phyloP scores from a whole-genome alignment of 1,139 yeast genomes.

The Candida sojae region DNA sequence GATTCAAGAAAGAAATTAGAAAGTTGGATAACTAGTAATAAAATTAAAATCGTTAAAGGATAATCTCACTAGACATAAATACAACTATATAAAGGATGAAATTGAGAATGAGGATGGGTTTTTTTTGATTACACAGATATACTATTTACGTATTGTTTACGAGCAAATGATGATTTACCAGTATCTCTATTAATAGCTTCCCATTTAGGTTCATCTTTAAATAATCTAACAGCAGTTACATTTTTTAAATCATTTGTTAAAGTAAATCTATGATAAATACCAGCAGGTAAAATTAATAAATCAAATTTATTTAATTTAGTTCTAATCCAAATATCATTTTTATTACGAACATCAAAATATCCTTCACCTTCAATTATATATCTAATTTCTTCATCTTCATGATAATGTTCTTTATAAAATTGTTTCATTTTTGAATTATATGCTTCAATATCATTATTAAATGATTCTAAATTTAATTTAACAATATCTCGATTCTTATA shows the following conservation, averaged over 20 bases:
- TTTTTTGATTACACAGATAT: slow-evolving; percentile 24
- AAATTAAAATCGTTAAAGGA: slow-evolving; percentile 60
- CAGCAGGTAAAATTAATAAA: slow-evolving; percentile 79
- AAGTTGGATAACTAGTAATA: slow-evolving; percentile 65
- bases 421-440: slow-evolving; percentile 64
- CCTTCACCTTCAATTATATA: slow-evolving; percentile 90
- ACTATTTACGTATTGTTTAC: slow-evolving; percentile 29
- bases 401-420: slow-evolving; percentile 87
- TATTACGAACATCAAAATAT: slow-evolving; percentile 81
- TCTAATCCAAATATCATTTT: slow-evolving; percentile 77
- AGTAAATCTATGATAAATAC: slow-evolving; percentile 91
- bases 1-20: slow-evolving; percentile 58
- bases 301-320: slow-evolving; percentile 66
- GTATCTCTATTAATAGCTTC: slow-evolving; percentile 71
- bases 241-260: slow-evolving; percentile 57
- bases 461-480: slow-evolving; percentile 57
- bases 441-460: slow-evolving; percentile 62
- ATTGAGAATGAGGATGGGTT: not conserved
- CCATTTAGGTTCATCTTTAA: slow-evolving; percentile 97
- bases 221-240: slow-evolving; percentile 78
- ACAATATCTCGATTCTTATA: slow-evolving; percentile 84
- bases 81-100: not conserved
- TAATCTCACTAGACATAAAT: not conserved
- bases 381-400: slow-evolving; percentile 96
- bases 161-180: slow-evolving; percentile 28